phyloP scores from a whole-genome alignment of 768 basidiomycete genomes.

The Clathrus columnatus region DNA sequence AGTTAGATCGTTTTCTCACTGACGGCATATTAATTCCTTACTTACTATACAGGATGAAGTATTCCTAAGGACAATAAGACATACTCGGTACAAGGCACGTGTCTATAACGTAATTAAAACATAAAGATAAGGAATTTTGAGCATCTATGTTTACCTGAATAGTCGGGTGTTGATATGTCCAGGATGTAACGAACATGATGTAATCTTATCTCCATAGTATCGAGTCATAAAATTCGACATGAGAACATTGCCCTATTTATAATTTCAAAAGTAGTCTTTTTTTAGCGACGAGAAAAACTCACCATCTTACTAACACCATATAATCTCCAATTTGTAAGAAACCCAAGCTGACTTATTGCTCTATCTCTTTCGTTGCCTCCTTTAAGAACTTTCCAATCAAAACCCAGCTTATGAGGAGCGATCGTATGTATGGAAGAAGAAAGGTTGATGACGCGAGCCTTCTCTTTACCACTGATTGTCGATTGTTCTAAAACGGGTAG shows the following conservation, averaged over 20 bases:
- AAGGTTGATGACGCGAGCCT: conserved; percentile 34
- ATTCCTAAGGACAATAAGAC: no score
- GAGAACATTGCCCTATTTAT: conserved; percentile 31
- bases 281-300: not conserved
- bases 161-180: conserved; percentile 28
- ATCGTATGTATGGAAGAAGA: conserved; percentile 27
- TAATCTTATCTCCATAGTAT: conserved; percentile 30
- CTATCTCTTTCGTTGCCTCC: conserved; percentile 28
- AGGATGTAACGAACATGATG: conserved; percentile 36
- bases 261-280: no score
- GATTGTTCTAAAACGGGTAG: conserved; percentile 30
- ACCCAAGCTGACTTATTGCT: not conserved
- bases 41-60: no score
- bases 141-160: no score
- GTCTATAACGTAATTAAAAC: no score
- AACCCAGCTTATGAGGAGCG: conserved; percentile 1
- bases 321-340: not conserved
- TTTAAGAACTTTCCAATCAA: conserved; percentile 34
- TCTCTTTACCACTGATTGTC: conserved; percentile 26
- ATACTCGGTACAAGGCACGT: no score
- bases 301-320: conserved; percentile 17
- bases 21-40: not conserved
- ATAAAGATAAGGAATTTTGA: no score
- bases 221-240: conserved; percentile 30
- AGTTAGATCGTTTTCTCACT: not conserved